phyloP scores from a whole-genome alignment of 306 rosid species.

The Mucuna pruriens region DNA sequence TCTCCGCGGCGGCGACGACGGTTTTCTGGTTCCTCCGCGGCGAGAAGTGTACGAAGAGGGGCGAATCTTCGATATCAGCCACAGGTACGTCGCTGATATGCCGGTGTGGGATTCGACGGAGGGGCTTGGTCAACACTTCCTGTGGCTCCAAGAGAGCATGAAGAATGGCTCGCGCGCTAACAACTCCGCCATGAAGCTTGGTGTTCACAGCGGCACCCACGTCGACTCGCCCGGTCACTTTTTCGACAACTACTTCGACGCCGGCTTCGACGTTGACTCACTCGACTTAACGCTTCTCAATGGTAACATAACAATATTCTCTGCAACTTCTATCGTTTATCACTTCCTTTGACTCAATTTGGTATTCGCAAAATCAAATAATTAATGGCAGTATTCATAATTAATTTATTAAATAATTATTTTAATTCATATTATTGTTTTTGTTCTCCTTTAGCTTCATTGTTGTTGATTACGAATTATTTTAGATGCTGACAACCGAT shows the following conservation, averaged over 20 bases:
- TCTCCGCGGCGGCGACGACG: constrained; percentile 16
- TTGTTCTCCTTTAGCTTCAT: neutral
- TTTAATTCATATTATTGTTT: neutral
- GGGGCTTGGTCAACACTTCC: constrained; percentile 66
- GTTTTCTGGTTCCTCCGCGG: constrained; percentile 57
- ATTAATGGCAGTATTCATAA: neutral
- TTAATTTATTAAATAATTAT: neutral
- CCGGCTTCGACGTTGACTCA: constrained; percentile 82
- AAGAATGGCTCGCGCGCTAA: constrained; percentile 85
- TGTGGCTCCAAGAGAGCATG: constrained; percentile 74
- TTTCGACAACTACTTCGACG: constrained; percentile 77
- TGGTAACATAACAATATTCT: constrained; percentile 45
- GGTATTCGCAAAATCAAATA: neutral
- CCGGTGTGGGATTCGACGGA: constrained; percentile 67
- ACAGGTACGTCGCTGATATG: constrained; percentile 54
- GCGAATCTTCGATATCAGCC: constrained; percentile 70
- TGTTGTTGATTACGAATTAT: neutral
- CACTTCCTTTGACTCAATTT: neutral
- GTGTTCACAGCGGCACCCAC: constrained; percentile 84
- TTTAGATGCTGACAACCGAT: constrained; percentile 32
- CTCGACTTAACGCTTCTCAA: constrained; percentile 79
- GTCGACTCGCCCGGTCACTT: constrained; percentile 87
- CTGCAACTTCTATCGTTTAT: neutral
- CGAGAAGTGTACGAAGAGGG: constrained; percentile 82
- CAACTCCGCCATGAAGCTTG: constrained; percentile 62